These are phyloP conservation scores for Puccinia polysora DNA, from an alignment of 1,284 basidiomycete species.

Conservation along the genomic window DNA sequence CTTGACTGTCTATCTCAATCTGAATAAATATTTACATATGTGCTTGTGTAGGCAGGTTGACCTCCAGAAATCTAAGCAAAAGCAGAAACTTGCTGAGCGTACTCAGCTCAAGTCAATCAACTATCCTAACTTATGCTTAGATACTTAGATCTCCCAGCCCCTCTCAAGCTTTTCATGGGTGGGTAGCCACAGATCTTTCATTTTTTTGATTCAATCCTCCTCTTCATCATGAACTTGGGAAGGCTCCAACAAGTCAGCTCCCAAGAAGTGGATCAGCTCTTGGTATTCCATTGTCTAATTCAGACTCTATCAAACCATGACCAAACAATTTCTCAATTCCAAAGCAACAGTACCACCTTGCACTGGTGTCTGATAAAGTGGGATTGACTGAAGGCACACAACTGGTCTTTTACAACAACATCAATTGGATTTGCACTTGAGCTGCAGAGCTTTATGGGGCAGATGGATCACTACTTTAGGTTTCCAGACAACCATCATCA, in stretches of 20 bases:
- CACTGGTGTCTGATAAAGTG: constrained; percentile 1
- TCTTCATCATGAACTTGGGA: too few species aligned
- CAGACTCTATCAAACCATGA: neutral
- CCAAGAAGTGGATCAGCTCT: too few species aligned
- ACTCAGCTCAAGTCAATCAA: too few species aligned
- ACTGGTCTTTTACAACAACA: neutral
- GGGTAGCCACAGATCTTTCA: too few species aligned
- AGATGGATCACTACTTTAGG: neutral
- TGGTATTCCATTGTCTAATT: neutral
- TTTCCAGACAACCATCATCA: too few species aligned
- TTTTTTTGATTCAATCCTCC: too few species aligned
- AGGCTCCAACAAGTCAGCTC: too few species aligned
- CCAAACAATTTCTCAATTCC: neutral
- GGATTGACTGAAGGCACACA: neutral
- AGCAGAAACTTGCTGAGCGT: too few species aligned
- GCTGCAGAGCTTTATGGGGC: neutral
- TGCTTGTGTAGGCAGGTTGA: neutral
- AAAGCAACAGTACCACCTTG: neutral
- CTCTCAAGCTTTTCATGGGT: too few species aligned
- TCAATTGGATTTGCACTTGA: neutral
- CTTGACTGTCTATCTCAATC: neutral
- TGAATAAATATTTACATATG: neutral
- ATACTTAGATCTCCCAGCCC: constrained; percentile 7
- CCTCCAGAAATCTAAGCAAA: too few species aligned
- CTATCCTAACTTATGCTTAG: too few species aligned